Percentiles rank a stretch among this genome's conserved stretches.
phyloP scores from a whole-genome alignment of 2,329 filamentous ascomycete species.

The Trichoderma sp. region DNA sequence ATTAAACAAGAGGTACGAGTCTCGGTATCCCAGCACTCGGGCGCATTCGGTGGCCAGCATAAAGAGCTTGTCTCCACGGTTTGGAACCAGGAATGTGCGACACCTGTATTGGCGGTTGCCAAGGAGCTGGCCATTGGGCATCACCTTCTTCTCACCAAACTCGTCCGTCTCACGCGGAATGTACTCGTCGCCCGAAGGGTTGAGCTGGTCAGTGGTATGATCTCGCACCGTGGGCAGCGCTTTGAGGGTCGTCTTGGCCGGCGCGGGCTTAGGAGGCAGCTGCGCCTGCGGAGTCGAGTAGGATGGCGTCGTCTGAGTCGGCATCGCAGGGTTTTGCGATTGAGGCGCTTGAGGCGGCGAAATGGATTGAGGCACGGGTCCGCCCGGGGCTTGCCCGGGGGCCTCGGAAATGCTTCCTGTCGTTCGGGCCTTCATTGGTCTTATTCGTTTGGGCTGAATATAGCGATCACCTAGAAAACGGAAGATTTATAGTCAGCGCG shows the following conservation, averaged over 20 bases:
- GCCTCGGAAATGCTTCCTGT: constrained; percentile 54
- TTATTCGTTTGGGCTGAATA: constrained; percentile 54
- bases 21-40: constrained; percentile 85
- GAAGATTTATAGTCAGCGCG: constrained; percentile 29
- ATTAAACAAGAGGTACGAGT: constrained; percentile 98
- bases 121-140: constrained; percentile 74
- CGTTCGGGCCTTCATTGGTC: constrained; percentile 54
- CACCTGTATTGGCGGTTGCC: constrained; percentile 87
- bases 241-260: constrained; percentile 82
- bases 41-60: constrained; percentile 99
- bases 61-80: constrained; percentile 89
- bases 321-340: constrained; percentile 46
- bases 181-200: constrained; percentile 87
- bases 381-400: constrained; percentile 51
- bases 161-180: constrained; percentile 90
- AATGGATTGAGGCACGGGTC: constrained; percentile 38
- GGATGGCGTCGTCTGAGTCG: constrained; percentile 41
- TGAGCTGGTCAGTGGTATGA: constrained; percentile 94
- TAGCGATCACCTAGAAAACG: constrained; percentile 44
- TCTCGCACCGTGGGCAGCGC: constrained; percentile 93
- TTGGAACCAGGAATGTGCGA: constrained; percentile 87
- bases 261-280: constrained; percentile 74
- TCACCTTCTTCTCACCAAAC: constrained; percentile 90
- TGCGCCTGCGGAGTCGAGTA: constrained; percentile 39
- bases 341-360: constrained; percentile 56